Evolutionary conservation across 331 rosid genomes (phyloP), one percentile per base, ranked within the genome.

Genomic region (Rosa hybrid): DNA sequence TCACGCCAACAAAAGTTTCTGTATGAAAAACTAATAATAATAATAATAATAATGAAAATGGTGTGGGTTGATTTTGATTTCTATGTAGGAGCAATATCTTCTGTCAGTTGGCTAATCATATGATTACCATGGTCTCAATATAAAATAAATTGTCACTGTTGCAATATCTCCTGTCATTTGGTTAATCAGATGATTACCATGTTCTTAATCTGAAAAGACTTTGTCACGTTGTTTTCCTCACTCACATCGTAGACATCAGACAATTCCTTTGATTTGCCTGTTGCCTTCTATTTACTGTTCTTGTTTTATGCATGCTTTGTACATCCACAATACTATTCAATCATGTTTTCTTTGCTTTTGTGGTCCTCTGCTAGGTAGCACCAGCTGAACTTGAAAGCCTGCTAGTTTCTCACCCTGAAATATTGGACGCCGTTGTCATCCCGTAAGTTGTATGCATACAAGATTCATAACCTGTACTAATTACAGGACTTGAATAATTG

Each of bases 351-450:
- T 23, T 73, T 71, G 51, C 25, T 20, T 56, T 20, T 56, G 23
- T 56, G 71, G 75, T 63, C 45, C 78, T 42, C 42, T 78, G 9
- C 56, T 84, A 91, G 98, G 96, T 94, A 82, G 98, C 98, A 7
- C 98, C 98, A 54, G 97, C 98, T 34, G 98, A 92, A 81, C 94
- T 94, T 49, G 98, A 94, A 88, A 96, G 92, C 46, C 87, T 92
- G 75, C 92, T 94, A 45, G 86, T 94, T 79, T 91, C 97, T 86
- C 97, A 94, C 83, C 93, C 96, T 42, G 96, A 92, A 83, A 88
- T 94, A 82, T 81, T 89, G 57, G 98, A 94, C 74, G 94, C 98
- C 9, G 98, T 94, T 75, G 98, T 94, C 83, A 90, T 94, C 82
- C 96, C 97, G 98, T 94, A 86, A 90, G 96, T 86, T 18, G 5